Percentiles rank a stretch among this genome's conserved stretches.
Conservation (phyloP, 1,139 yeast species). For the Citeromyces hawaiiensis region DNA sequence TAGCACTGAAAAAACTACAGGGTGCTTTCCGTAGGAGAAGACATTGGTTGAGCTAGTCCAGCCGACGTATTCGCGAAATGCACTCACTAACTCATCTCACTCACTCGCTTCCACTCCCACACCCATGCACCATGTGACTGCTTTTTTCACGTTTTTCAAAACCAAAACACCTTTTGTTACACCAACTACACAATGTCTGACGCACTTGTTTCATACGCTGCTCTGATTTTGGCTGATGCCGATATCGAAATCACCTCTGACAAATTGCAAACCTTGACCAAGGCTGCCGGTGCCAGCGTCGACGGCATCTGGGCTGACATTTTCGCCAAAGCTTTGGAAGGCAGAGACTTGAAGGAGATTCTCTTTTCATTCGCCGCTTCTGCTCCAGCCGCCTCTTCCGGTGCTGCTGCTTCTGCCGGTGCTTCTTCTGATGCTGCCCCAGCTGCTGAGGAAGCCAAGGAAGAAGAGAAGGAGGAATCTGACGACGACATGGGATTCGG, state of each 20-base stretch:
- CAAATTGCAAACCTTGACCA: conserved; percentile 72
- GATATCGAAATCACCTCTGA: conserved; percentile 74
- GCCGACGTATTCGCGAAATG: too few species aligned
- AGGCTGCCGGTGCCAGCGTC: conserved; percentile 84
- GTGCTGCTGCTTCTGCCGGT: conserved; percentile 41
- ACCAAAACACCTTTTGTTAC: not conserved
- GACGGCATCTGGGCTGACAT: conserved; percentile 90
- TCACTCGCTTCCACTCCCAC: not conserved
- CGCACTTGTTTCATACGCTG: conserved; percentile 75
- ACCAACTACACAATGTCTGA: conserved; percentile 29
- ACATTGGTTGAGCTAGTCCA: too few species aligned
- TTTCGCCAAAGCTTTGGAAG: conserved; percentile 94
- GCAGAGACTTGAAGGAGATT: conserved; percentile 89
- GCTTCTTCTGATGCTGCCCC: conserved; percentile 53
- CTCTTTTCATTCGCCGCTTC: conserved; percentile 34
- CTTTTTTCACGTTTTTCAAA: conserved; percentile 2
- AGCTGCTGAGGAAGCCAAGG: conserved; percentile 42
- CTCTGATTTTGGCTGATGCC: conserved; percentile 77
- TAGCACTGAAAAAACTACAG: too few species aligned
- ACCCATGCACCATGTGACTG: conserved; percentile 1
- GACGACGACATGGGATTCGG: conserved; percentile 85
- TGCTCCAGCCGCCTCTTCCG: conserved; percentile 47
- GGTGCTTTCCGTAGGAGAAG: too few species aligned
- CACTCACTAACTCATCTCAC: too few species aligned
- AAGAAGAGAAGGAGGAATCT: conserved; percentile 44